These are phyloP conservation scores for Trypanosoma boissoni DNA, from an alignment of 208 protist genomes.

Conservation along the genomic window DNA sequence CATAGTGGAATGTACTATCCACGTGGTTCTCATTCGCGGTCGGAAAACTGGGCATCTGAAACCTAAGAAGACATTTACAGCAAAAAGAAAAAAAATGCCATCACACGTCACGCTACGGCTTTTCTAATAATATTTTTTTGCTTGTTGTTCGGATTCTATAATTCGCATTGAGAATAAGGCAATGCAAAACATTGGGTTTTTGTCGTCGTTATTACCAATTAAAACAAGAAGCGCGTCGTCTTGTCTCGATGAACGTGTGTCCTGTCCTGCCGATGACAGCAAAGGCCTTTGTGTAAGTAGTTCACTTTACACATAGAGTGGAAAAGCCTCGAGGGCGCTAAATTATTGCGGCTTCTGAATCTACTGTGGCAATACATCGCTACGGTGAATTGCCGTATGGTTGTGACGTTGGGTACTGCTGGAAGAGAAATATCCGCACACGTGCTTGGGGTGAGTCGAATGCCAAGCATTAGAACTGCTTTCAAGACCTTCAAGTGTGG, in stretches of 20 bases:
- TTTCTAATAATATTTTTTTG: constrained; percentile 76
- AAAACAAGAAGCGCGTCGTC: constrained; percentile 39
- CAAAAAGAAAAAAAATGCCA: constrained; percentile 65
- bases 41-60: constrained; percentile 68
- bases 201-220: constrained; percentile 83
- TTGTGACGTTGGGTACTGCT: constrained; percentile 69
- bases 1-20: constrained; percentile 93
- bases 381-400: constrained; percentile 85
- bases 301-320: constrained; percentile 86
- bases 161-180: constrained; percentile 54
- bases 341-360: constrained; percentile 83
- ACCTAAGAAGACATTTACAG: constrained; percentile 65
- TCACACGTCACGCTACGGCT: constrained; percentile 88
- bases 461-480: constrained; percentile 48
- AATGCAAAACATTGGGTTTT: constrained; percentile 72
- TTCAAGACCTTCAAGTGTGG: constrained; percentile 63
- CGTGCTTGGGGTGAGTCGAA: constrained; percentile 69
- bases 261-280: constrained; percentile 49
- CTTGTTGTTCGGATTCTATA: constrained; percentile 46
- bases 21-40: constrained; percentile 73
- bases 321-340: constrained; percentile 67
- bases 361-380: constrained; percentile 60
- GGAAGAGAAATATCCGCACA: constrained; percentile 61
- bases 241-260: constrained; percentile 79
- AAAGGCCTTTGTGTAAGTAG: constrained; percentile 72